A percentile compares a stretch with the other conserved stretches of the same genome.
These are phyloP conservation scores for Tympanopsis confertula DNA, from an alignment of 2,329 filamentous ascomycete species.

Conservation along the genomic window DNA sequence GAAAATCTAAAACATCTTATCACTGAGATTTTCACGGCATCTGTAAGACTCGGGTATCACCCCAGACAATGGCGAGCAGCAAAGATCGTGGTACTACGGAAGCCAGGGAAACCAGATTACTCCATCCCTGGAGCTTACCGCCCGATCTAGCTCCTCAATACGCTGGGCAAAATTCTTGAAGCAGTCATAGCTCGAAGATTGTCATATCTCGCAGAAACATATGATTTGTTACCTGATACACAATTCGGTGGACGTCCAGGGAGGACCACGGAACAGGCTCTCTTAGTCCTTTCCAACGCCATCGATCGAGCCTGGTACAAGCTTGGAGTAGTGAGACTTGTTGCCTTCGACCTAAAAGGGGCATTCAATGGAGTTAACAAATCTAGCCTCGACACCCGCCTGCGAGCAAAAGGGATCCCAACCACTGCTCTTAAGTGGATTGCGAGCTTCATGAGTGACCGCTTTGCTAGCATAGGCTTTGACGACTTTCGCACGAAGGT, in stretches of 20 bases:
- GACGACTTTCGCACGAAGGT: neutral
- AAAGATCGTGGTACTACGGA: slow-evolving; percentile 7
- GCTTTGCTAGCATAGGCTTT: neutral
- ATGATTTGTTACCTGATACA: neutral
- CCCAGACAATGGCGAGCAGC: neutral
- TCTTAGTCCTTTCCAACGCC: neutral
- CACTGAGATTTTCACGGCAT: too few relatives aligned
- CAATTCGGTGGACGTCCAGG: neutral
- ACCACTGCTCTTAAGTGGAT: neutral
- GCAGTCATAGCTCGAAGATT: neutral
- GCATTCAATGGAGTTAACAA: neutral
- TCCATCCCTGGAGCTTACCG: slow-evolving; percentile 9
- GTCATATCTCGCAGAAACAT: neutral
- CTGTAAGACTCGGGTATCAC: too few relatives aligned
- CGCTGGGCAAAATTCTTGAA: neutral
- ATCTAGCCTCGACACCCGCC: neutral
- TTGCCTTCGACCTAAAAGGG: neutral
- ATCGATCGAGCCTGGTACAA: neutral
- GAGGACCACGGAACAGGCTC: neutral
- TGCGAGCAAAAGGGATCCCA: neutral
- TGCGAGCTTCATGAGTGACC: neutral
- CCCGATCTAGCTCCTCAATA: slow-evolving; percentile 7
- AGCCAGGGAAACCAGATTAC: slow-evolving; percentile 12
- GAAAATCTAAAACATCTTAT: too few relatives aligned
- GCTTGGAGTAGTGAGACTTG: neutral